Base-by-base conservation (phyloP, 139 green algal genomes). In the Limnomonas spitsbergensis region DNA sequence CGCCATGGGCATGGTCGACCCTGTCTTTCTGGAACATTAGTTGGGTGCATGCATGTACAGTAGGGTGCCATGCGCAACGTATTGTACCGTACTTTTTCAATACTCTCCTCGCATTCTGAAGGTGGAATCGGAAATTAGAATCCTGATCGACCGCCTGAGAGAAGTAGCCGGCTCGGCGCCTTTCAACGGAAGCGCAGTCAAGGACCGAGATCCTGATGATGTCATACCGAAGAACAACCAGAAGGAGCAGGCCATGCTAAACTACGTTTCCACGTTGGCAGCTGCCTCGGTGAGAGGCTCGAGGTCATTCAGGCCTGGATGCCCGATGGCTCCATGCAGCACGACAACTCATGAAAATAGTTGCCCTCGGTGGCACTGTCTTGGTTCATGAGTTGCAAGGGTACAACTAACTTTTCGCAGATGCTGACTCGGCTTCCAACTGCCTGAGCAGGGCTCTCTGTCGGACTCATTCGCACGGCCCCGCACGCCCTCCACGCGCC, bases 41-140 rank as follows among this genome's bases (percentile, higher is more conserved):
- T 29, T 29, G 14, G 20, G 47, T 61, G 14, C 20, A 61, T 29
- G 20, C 47, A 61, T 61, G 47, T 20, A 61, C 47, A 29, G 20
- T 29, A 61, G 14, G 47, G 47, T 20, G 20, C 47, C 47, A 61
- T 29, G 14, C 47, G 14, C 20, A 61, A 29, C 47, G 14, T 61
- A 14, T 29, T 14, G 14, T 61, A 20, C 20, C 20, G 47, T 61
- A 20, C 14, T 61, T 61, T 14, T 61, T 20, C 20, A 14, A 61
- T 61, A 61, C 20, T 14, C 20, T 61, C 20, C 20, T 61, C 20
- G 47, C 14, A 20, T 61, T 61, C 20, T 20, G 14, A 74, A 87
- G 82, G 75, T 84, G 3, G 83, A 87, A 69, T 2, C 66, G 2
- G 79, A 87, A 67, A 78, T 87, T 4, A 53, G 56, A 27, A 66